Evolutionary conservation across 768 basidiomycete species (phyloP), one percentile per base, ranked within the genome.

Genomic region (Crucibulum laeve): DNA sequence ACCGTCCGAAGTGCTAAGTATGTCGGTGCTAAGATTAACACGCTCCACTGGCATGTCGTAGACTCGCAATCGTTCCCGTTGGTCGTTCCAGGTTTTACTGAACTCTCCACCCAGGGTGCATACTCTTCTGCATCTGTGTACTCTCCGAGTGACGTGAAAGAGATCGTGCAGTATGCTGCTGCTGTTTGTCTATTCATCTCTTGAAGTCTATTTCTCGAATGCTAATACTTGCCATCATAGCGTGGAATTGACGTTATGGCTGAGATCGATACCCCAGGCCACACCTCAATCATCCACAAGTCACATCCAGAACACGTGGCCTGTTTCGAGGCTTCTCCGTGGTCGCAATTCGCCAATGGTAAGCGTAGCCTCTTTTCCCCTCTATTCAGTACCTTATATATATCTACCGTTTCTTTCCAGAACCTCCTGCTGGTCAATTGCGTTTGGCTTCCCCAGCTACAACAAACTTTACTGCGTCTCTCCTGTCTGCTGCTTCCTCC

Each of bases 261-360:
- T 66, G 82, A 92, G 65, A 75, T 92, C 37, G 91, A 92, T 61
- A 87, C 80, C 3, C 91, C 91, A 0, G 91, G 91, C 0, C 91
- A 93, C 57, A 90, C 89, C 1, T 69, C 84, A 1, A 65, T 73
- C 36, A 83, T 93, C 30, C 71, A 69, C 1, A 53, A 70, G n/a
- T 67, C 84, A 0, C 74, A 85, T 54, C 90, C 91, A 0, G 84
- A 91, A 22, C 77, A 80, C 43, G 63, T 94, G 30, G 89, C 89
- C 2, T 91, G 91, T 56, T 64, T 69, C 25, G 62, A 76, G 10
- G 73, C 70, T 3, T 58, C 72, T 5, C 85, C 84, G 0, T 86
- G 84, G 84, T 19, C 66, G 0, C 65, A 64, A 3, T 87, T 77
- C 38, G 86, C 86, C 11, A 77, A 71, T 53, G 70, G 70, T 68